Conservation (phyloP, 192 early-diverging fungal genomes). For the Physocladia obscura region DNA sequence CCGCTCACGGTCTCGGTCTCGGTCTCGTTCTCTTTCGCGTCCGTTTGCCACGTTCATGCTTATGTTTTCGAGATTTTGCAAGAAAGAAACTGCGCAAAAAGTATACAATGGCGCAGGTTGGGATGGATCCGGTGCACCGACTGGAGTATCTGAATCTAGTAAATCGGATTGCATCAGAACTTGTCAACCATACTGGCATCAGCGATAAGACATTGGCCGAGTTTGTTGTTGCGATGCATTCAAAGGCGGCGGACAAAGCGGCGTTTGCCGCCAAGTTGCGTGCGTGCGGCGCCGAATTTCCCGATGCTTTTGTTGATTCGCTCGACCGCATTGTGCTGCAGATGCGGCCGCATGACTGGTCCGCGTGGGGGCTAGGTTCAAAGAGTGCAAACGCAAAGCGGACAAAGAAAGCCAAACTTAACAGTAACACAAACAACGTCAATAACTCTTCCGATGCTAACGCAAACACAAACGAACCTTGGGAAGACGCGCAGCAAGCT, state of each 20-base stretch:
- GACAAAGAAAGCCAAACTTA: slow-evolving; percentile 37
- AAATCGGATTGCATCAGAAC: slow-evolving; percentile 84
- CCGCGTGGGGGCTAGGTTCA: not conserved
- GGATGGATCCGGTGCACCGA: not conserved
- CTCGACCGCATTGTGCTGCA: slow-evolving; percentile 87
- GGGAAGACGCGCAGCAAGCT: slow-evolving; percentile 36
- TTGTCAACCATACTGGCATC: slow-evolving; percentile 88
- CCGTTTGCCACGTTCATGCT: no score
- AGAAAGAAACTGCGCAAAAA: no score
- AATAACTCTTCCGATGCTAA: not conserved
- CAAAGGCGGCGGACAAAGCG: slow-evolving; percentile 54
- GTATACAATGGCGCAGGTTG: not conserved
- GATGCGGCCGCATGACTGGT: slow-evolving; percentile 53
- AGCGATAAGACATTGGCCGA: slow-evolving; percentile 88
- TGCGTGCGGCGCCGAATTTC: slow-evolving; percentile 78
- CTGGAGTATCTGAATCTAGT: slow-evolving; percentile 89
- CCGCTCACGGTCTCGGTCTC: not conserved
- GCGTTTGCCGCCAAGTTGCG: slow-evolving; percentile 70
- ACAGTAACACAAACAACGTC: slow-evolving; percentile 27
- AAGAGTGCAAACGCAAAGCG: slow-evolving; percentile 29
- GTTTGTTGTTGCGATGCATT: slow-evolving; percentile 86
- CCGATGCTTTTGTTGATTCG: slow-evolving; percentile 76
- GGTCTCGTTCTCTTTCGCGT: not conserved
- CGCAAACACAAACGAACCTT: not conserved
- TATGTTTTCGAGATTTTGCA: no score